Percentiles rank a stretch among this genome's conserved stretches.
Evolutionary conservation across 2,329 filamentous ascomycete species (phyloP).

Genomic region (Trichoderma cornu-damae): DNA sequence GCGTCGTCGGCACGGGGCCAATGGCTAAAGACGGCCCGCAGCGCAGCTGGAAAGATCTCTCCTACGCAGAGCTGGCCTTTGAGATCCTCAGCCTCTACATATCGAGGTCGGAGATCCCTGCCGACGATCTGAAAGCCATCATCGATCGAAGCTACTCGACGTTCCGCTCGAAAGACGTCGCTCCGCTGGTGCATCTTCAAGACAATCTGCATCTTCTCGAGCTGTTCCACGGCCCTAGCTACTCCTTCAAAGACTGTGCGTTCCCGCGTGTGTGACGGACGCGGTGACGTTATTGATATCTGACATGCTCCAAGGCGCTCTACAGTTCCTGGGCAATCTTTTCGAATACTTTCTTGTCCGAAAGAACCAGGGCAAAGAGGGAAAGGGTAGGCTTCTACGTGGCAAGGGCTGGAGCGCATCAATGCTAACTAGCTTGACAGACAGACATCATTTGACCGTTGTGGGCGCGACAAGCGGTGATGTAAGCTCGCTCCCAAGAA

Average conservation of each 20-base stretch:
- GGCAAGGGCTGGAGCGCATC: not conserved
- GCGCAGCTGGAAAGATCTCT: conserved; percentile 66
- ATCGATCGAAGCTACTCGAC: conserved; percentile 82
- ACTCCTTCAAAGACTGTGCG: conserved; percentile 77
- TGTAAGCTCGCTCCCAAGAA: not conserved
- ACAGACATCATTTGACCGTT: conserved; percentile 76
- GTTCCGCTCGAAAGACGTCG: conserved; percentile 65
- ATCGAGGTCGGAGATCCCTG: conserved; percentile 73
- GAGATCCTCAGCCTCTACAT: conserved; percentile 86
- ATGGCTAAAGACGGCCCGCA: conserved; percentile 11
- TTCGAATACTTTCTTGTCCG: conserved; percentile 83
- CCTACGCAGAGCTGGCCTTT: conserved; percentile 76
- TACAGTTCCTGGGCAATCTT: conserved; percentile 91
- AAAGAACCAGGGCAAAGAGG: conserved; percentile 64
- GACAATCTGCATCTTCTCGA: conserved; percentile 84
- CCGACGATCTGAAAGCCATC: conserved; percentile 73
- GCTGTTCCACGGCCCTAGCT: conserved; percentile 93
- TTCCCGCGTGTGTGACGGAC: not conserved
- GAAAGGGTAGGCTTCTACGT: conserved; percentile 38
- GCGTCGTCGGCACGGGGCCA: not conserved
- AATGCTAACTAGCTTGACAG: conserved; percentile 29
- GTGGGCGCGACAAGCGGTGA: conserved; percentile 83
- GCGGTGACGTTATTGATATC: not conserved
- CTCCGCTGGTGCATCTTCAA: conserved; percentile 66
- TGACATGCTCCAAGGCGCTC: conserved; percentile 42